phyloP scores from a whole-genome alignment of 2,329 filamentous ascomycete genomes.

The Calycina herbarum region DNA sequence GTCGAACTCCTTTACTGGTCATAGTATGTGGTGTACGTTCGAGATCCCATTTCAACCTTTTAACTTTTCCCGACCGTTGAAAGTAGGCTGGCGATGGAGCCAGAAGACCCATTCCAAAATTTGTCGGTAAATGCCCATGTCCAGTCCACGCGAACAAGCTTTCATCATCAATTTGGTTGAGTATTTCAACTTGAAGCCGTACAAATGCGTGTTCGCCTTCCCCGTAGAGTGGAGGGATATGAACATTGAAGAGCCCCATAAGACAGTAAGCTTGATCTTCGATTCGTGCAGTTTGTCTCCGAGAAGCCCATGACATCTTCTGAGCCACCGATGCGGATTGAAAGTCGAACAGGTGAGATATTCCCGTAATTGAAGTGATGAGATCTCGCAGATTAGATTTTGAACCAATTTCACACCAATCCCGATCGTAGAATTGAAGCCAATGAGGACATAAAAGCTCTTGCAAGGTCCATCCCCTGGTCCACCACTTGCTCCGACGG shows the following conservation, averaged over 20 bases:
- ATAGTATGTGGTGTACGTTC: constrained; percentile 12
- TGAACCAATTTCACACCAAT: constrained; percentile 2
- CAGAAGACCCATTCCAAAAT: constrained; percentile 10
- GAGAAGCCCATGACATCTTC: constrained; percentile 22
- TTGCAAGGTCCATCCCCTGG: constrained; percentile 1
- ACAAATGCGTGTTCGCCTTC: constrained; percentile 16
- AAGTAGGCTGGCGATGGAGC: constrained; percentile 14
- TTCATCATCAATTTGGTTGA: constrained; percentile 39
- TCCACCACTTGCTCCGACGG: constrained; percentile 6
- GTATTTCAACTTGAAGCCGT: constrained; percentile 11
- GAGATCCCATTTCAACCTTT: neutral
- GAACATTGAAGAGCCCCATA: constrained; percentile 19
- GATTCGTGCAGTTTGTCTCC: constrained; percentile 14
- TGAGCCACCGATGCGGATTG: constrained; percentile 9
- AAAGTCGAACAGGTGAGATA: neutral
- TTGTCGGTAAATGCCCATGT: neutral
- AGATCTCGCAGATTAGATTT: neutral
- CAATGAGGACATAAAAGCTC: constrained; percentile 1
- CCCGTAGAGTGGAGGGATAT: constrained; percentile 19
- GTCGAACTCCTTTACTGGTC: constrained; percentile 16
- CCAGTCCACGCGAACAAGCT: constrained; percentile 38
- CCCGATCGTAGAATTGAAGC: neutral
- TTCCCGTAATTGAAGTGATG: neutral
- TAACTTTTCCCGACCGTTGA: constrained; percentile 4
- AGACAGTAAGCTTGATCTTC: constrained; percentile 23